Base-by-base conservation (phyloP, 495 filamentous ascomycete genomes). In the Bombardia bombarda region DNA sequence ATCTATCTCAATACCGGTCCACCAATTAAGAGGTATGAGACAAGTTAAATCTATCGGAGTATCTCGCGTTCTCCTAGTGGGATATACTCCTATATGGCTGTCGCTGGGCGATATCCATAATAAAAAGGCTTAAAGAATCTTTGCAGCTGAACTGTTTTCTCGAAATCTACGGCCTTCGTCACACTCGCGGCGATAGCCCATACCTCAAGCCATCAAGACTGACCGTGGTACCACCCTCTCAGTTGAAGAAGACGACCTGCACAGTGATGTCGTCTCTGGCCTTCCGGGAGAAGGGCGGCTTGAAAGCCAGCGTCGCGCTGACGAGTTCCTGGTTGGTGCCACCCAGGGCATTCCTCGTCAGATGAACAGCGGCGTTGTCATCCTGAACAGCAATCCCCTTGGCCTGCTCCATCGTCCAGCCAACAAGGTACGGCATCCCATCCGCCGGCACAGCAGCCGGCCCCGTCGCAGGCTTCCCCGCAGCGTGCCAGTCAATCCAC, bases 341-440 rank as follows among this genome's bases (percentile, higher is more conserved):
- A 7, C 82, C 80, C 9, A 84, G 58, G 3, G 75, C 73, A 51
- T 86, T 84, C 36, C 75, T 66, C 22, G 73, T 56, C 10, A 85
- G 58, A 64, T 82, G 77, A 8, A 76, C 74, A 3, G 79, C 80
- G 8, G 65, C 79, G 55, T 84, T 83, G 1, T 74, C 69, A 48
- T 83, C 77, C 49, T 74, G 63, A 12, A 77, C 43, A 12, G 58
- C 57, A 1, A 51, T 38, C 26, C 55, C 55, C 13, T 30, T 32
- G 20, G 56, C 52, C 14, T 54, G 48, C 28, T 47, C 43, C 44
- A 33, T 51, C 22, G 49, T 40, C 3, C 56, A 63, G 6, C 44
- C 38, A 3, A 37, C 53, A 16, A 51, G 46, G 18, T 47, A 42
- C 12, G 19, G 20, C 30, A 19, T 32, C 7, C 12, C 40, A 20